Evolutionary conservation across 768 basidiomycete species (phyloP), one percentile per base, ranked within the genome.

Genomic region (Russula ochroleuca): DNA sequence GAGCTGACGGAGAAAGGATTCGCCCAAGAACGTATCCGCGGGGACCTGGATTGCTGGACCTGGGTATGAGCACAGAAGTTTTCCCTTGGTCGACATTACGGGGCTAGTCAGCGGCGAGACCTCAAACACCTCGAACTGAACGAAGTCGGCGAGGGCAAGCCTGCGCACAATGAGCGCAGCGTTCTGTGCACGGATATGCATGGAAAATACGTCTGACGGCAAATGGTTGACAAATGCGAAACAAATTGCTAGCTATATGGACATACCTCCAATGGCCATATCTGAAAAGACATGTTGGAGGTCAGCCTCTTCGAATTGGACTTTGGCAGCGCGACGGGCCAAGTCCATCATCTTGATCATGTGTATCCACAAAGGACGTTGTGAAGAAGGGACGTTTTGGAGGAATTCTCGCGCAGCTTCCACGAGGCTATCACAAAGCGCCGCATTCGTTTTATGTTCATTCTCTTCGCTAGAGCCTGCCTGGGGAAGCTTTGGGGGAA

Each of bases 101-200:
- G 64, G 64, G 17, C 66, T 69, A 2, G 73, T 67, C 31, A 70
- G 67, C 1, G 80, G 75, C 1, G 79, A 78, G 17, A 77, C 73
- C 67, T 83, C 79, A 59, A 84, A 85, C 8, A 71, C 69, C 65
- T 83, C 83, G 59, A 79, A 77, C 25, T 74, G 61, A 13, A 77
- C 75, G 11, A 68, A 59, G 8, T 65, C 43, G 1, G 23, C 3
- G 21, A 31, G 41, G 17, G 43, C 60, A 21, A 49, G 38, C 37
- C 41, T 55, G 48, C 64, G 61, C n/a, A 62, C 35, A 17, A 83
- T 69, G 3, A 84, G 59, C 11, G 74, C 80, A 5, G 79, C 81
- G 55, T 84, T 84, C 63, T 84, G 83, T 0, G 76, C 74, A 21
- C 71, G 72, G 40, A 84, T 73, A 9, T 73, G 74, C 47, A 80